Evolutionary conservation across 2,329 filamentous ascomycete genomes (phyloP).

Genomic region (Emericellopsis atlantica): DNA sequence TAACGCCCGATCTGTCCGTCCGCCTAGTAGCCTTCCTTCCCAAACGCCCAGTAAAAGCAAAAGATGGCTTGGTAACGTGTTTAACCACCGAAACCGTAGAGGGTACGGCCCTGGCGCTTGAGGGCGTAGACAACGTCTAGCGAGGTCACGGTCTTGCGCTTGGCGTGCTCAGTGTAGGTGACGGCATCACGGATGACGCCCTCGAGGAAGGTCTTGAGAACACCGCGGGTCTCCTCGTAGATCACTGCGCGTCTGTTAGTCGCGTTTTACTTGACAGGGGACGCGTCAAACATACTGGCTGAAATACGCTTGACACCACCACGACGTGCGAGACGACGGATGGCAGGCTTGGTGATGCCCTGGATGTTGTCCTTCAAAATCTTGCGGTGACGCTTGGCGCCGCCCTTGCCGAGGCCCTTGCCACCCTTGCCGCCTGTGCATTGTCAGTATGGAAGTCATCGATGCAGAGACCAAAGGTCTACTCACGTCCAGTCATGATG

Average conservation of each 20-base stretch:
- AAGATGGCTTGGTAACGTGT: not conserved
- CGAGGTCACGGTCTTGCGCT: conserved; percentile 68
- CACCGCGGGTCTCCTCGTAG: conserved; percentile 68
- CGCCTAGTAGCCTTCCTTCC: not conserved
- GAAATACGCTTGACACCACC: conserved; percentile 99
- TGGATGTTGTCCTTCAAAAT: conserved; percentile 99
- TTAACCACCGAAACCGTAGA: conserved; percentile 88
- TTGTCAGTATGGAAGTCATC: conserved; percentile 17
- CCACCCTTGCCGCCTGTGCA: conserved; percentile 78
- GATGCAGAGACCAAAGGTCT: conserved; percentile 13
- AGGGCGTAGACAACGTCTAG: conserved; percentile 56
- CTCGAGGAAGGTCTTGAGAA: conserved; percentile 69
- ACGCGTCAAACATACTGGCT: conserved; percentile 51
- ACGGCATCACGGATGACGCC: conserved; percentile 65
- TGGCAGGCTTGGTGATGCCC: conserved; percentile 97
- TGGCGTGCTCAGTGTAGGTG: conserved; percentile 70
- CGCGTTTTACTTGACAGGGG: not conserved
- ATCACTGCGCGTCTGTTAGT: conserved; percentile 38
- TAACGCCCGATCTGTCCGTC: no score
- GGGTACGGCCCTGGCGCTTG: conserved; percentile 61
- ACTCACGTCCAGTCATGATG: conserved; percentile 60
- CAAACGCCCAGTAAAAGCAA: conserved; percentile 4
- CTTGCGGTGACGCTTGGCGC: conserved; percentile 98
- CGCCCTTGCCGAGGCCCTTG: conserved; percentile 96
- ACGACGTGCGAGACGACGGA: conserved; percentile 96